Evolutionary conservation across 2,329 filamentous ascomycete genomes (phyloP).

Genomic region (Aspergillus phoenicis): DNA sequence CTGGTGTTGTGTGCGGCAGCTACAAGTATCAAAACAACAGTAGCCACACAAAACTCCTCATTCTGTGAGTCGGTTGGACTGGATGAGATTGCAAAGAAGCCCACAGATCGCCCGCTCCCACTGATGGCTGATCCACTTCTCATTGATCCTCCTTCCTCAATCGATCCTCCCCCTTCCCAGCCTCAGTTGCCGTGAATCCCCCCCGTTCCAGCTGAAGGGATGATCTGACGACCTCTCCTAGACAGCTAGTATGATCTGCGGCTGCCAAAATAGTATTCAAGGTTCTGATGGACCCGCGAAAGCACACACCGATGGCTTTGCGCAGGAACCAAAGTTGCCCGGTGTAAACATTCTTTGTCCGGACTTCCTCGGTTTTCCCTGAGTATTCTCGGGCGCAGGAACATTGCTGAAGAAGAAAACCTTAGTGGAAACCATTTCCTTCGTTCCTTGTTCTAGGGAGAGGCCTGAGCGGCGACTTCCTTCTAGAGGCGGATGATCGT

Average conservation of each 20-base stretch:
- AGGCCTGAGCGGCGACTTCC: background rate
- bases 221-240: background rate
- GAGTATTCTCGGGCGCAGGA: slow-evolving; percentile 4
- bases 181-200: background rate
- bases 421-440: slow-evolving; percentile 11
- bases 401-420: slow-evolving; percentile 7
- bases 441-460: slow-evolving; percentile 5
- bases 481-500: background rate
- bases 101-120: slow-evolving; percentile 4
- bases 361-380: background rate
- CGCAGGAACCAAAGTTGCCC: slow-evolving; percentile 28
- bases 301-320: slow-evolving; percentile 18
- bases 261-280: slow-evolving; percentile 16
- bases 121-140: slow-evolving; percentile 3
- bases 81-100: slow-evolving; percentile 3
- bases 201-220: slow-evolving; percentile 4
- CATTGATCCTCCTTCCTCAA: background rate
- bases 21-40: background rate
- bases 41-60: background rate
- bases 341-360: slow-evolving; percentile 18
- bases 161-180: background rate
- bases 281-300: slow-evolving; percentile 11
- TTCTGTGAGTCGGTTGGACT: slow-evolving; percentile 9
- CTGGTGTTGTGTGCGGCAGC: slow-evolving; percentile 9
- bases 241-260: slow-evolving; percentile 18